Base-by-base conservation (phyloP, 208 protist species). In the Leishmania major region DNA sequence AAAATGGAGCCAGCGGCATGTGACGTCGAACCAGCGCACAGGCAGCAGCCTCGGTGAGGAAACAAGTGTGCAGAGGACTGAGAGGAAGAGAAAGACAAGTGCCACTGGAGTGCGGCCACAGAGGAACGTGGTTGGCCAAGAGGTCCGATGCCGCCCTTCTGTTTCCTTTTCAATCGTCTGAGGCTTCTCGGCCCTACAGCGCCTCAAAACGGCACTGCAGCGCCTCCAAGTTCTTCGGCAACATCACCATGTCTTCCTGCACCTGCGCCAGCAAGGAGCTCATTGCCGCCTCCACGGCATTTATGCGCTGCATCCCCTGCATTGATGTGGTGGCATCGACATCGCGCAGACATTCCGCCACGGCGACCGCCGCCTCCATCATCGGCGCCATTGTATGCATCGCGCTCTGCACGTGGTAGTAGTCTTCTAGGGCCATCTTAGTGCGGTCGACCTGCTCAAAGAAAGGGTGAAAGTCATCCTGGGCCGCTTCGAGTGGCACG, bases 351-450 rank as follows among this genome's bases (percentile, higher is more conserved):
- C 75, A 80, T 57, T 43, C 73, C 3, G 75, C 70, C 40, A 79
- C 78, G 0, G 76, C 79, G 15, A 49, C 28, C 22, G 67, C 84
- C 3, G 75, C 69, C 78, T 87, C 84, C 55, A 84, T 55, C 75
- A 81, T 55, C 10, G 84, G 79, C 19, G 45, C 25, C 37, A 83
- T 17, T 8, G 73, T 47, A 43, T 73, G 22, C 47, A 83, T 2
- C 22, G 59, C 51, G 15, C 70, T 28, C 60, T 81, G 69, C 28
- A 59, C 22, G 31, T 69, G 11, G 40, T 64, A 7, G 49, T 72
- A 77, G 59, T 35, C 35, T 13, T 84, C 70, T 35, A 84, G 47
- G 55, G 78, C 25, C 17, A 8, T 35, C 15, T 70, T 51, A 17
- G 67, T 73, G 45, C 53, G 53, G 45, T 53, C 31, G 22, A 81